Percentiles rank a stretch among this genome's conserved stretches.
These are phyloP conservation scores for Salinomyces thailandicus DNA, from an alignment of 2,329 filamentous ascomycete genomes.

Conservation along the genomic window DNA sequence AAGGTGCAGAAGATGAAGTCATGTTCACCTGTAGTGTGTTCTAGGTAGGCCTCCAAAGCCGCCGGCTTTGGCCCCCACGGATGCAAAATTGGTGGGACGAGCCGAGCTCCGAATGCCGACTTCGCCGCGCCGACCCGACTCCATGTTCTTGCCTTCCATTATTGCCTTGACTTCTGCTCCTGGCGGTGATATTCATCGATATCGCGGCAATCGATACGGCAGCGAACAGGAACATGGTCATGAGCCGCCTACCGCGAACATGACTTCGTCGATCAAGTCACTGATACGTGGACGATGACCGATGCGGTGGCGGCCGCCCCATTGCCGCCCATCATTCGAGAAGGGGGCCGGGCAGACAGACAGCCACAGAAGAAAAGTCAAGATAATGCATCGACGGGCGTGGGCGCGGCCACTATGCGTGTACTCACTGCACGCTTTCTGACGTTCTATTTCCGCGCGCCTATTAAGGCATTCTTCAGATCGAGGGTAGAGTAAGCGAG, in stretches of 20 bases:
- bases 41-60: background rate
- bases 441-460: constrained; percentile 84
- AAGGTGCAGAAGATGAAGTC: too few relatives aligned
- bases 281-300: constrained; percentile 5
- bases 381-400: constrained; percentile 56
- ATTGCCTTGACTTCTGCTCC: too few relatives aligned
- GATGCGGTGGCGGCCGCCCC: constrained; percentile 8
- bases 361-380: constrained; percentile 35
- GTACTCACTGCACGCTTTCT: constrained; percentile 74
- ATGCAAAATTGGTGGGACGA: background rate
- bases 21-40: too few relatives aligned
- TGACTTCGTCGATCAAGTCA: background rate
- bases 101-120: too few relatives aligned
- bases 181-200: too few relatives aligned
- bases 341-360: constrained; percentile 3
- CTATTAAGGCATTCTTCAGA: constrained; percentile 85
- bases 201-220: too few relatives aligned
- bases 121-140: too few relatives aligned
- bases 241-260: background rate
- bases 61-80: too few relatives aligned
- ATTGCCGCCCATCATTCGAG: constrained; percentile 4
- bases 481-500: constrained; percentile 69
- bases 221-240: background rate
- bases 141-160: too few relatives aligned
- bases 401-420: constrained; percentile 75